These are phyloP conservation scores for Haematococcus lacustris DNA, from an alignment of 139 green algal species.

Conservation along the genomic window DNA sequence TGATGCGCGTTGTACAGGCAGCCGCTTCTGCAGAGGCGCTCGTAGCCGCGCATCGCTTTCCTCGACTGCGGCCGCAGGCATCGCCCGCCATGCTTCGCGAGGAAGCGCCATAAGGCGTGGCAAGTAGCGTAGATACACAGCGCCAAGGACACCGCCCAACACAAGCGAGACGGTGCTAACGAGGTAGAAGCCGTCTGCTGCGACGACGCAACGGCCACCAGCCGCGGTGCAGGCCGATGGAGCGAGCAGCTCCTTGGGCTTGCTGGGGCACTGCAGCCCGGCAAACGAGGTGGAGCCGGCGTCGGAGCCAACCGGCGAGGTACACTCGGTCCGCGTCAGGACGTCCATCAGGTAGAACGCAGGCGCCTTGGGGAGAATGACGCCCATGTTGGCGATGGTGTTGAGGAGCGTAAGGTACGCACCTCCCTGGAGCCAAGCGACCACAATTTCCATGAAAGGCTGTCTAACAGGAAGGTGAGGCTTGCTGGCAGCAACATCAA, in stretches of 20 bases:
- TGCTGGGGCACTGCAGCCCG: slow-evolving; percentile 8
- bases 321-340: slow-evolving; percentile 24
- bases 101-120: slow-evolving; percentile 19
- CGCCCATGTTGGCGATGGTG: slow-evolving; percentile 90
- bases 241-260: background rate
- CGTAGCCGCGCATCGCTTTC: no score
- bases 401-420: slow-evolving; percentile 93
- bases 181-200: slow-evolving; percentile 62
- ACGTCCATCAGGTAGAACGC: slow-evolving; percentile 61
- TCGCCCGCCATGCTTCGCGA: no score
- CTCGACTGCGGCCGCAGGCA: no score
- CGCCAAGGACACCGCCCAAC: slow-evolving; percentile 31
- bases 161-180: slow-evolving; percentile 39
- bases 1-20: no score
- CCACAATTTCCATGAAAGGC: no score
- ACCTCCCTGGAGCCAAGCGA: slow-evolving; percentile 43
- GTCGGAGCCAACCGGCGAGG: background rate
- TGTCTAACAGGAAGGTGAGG: no score
- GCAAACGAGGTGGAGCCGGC: background rate
- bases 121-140: slow-evolving; percentile 20
- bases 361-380: slow-evolving; percentile 64
- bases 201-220: slow-evolving; percentile 37
- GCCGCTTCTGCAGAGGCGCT: no score
- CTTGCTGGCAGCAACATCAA: no score
- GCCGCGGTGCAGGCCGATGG: background rate